Evolutionary conservation across 371 early-diverging fungal species (phyloP).

Genomic region (Mortierella sp.): DNA sequence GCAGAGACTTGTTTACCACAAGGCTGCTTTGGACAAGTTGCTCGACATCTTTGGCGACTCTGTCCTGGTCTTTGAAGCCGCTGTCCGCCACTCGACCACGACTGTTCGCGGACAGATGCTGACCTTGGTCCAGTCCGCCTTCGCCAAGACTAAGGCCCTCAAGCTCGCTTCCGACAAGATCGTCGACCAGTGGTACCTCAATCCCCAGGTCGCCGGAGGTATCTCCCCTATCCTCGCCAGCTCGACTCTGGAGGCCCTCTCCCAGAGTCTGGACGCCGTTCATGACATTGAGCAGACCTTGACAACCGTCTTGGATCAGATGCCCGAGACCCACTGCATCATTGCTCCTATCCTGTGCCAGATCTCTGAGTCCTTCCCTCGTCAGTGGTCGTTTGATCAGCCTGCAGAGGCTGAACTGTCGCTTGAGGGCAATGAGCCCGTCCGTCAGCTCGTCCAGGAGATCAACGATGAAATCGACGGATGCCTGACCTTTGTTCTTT

Average conservation of each 20-base stretch:
- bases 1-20: slow-evolving; percentile 60
- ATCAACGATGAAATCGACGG: slow-evolving; percentile 54
- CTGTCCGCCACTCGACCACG: slow-evolving; percentile 39
- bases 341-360: slow-evolving; percentile 46
- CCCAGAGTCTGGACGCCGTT: slow-evolving; percentile 37
- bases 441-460: slow-evolving; percentile 42
- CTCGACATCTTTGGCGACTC: slow-evolving; percentile 58
- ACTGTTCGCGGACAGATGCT: slow-evolving; percentile 42
- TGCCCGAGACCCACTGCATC: slow-evolving; percentile 44
- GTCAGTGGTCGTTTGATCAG: slow-evolving; percentile 15
- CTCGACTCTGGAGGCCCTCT: slow-evolving; percentile 31
- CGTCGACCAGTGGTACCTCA: slow-evolving; percentile 51
- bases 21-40: slow-evolving; percentile 64
- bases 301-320: slow-evolving; percentile 33
- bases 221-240: slow-evolving; percentile 35
- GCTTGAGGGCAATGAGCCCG: slow-evolving; percentile 31
- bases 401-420: slow-evolving; percentile 16
- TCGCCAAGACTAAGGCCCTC: slow-evolving; percentile 39
- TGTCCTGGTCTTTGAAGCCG: slow-evolving; percentile 49
- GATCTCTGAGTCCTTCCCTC: slow-evolving; percentile 53
- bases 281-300: slow-evolving; percentile 40
- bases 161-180: slow-evolving; percentile 39
- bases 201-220: slow-evolving; percentile 41
- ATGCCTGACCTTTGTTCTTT: slow-evolving; percentile 48
- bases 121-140: slow-evolving; percentile 19